Evolutionary conservation across 2,329 filamentous ascomycete genomes (phyloP).

Genomic region (Neopestalotiopsis sp.): DNA sequence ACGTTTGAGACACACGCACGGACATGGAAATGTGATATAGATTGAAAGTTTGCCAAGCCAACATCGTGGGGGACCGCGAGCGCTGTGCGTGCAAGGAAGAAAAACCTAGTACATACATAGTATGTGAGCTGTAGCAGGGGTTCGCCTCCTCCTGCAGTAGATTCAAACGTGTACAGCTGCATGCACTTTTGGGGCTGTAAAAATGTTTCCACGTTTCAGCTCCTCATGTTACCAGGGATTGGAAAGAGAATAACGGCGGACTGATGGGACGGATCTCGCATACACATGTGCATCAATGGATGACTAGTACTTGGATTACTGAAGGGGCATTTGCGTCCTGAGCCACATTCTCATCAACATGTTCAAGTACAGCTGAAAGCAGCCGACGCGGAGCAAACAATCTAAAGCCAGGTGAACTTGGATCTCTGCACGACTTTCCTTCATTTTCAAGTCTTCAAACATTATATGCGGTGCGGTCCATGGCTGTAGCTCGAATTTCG

Average conservation of each 20-base stretch:
- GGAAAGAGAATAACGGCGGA: not conserved
- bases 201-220: slow-evolving; percentile 17
- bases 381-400: too few species aligned
- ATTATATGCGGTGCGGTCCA: too few species aligned
- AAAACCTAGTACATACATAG: not conserved
- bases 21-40: not conserved
- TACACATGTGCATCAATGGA: too few species aligned
- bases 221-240: not conserved
- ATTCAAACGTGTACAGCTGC: slow-evolving; percentile 13
- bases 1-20: not conserved
- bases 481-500: too few species aligned
- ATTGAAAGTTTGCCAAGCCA: not conserved
- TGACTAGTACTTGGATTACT: too few species aligned
- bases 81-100: not conserved
- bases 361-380: too few species aligned
- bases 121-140: not conserved
- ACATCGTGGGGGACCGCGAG: not conserved
- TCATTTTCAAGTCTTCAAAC: too few species aligned
- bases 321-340: too few species aligned
- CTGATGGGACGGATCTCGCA: not conserved
- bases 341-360: too few species aligned
- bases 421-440: too few species aligned
- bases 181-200: not conserved
- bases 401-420: too few species aligned
- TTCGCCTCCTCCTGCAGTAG: slow-evolving; percentile 8